Conservation (phyloP, 129 eudicot species). For the Heracleum sosnowskyi region DNA sequence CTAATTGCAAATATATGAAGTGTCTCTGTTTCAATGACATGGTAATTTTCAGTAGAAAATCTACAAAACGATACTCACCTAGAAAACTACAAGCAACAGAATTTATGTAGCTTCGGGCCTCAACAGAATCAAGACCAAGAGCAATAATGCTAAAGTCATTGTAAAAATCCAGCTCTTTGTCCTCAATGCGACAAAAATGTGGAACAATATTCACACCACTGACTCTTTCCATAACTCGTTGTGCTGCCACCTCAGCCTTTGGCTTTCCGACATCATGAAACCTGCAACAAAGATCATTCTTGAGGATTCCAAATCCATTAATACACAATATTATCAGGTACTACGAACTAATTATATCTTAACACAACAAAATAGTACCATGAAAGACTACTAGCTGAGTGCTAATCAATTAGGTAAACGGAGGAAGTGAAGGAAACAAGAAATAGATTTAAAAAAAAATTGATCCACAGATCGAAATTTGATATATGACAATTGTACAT, state of each 20-base stretch:
- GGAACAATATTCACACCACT: conserved; percentile 78
- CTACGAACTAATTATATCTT: background rate
- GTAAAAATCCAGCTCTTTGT: conserved; percentile 75
- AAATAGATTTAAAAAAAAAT: background rate
- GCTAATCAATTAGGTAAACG: background rate
- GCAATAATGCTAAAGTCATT: conserved; percentile 75
- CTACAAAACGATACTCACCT: conserved; percentile 37
- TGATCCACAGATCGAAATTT: too few species aligned
- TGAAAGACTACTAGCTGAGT: background rate
- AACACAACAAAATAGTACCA: background rate
- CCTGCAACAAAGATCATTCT: background rate
- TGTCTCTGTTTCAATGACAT: background rate
- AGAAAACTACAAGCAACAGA: conserved; percentile 85
- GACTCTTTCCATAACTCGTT: conserved; percentile 93
- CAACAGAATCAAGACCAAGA: conserved; percentile 93
- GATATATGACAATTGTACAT: background rate
- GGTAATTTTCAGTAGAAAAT: background rate
- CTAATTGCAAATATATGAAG: background rate
- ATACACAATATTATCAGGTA: background rate
- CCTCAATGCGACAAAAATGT: conserved; percentile 95
- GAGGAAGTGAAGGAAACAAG: background rate
- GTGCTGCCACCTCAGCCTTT: conserved; percentile 95
- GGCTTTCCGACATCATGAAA: conserved; percentile 89
- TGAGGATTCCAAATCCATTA: background rate
- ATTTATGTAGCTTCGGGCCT: conserved; percentile 95